Conservation (phyloP, 768 basidiomycete species). For the Tricholoma furcatifolium region DNA sequence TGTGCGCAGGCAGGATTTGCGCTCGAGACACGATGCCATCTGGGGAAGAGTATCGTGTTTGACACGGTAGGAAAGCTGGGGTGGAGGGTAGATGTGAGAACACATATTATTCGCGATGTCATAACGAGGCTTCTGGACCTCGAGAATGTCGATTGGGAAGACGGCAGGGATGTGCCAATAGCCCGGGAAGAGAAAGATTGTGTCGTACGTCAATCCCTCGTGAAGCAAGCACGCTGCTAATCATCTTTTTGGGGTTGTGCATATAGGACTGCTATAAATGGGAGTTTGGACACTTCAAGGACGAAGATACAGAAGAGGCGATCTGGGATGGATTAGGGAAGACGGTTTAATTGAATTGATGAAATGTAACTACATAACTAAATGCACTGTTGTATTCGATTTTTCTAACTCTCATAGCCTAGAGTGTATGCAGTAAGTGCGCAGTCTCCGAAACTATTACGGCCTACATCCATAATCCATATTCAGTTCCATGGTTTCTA, state of each 20-base stretch:
- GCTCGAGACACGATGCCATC: slow-evolving; percentile 83
- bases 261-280: slow-evolving; percentile 15
- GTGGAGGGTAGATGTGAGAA: slow-evolving; percentile 81
- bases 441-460: too few relatives aligned
- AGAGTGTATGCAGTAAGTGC: too few relatives aligned
- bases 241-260: background rate
- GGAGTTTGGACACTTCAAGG: slow-evolving; percentile 15
- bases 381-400: too few relatives aligned
- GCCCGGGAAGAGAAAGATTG: slow-evolving; percentile 15
- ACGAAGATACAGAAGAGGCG: background rate
- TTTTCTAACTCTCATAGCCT: too few relatives aligned
- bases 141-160: slow-evolving; percentile 52
- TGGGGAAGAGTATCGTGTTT: slow-evolving; percentile 85
- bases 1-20: slow-evolving; percentile 89
- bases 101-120: slow-evolving; percentile 69
- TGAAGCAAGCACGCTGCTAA: too few relatives aligned
- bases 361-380: too few relatives aligned
- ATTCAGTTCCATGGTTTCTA: too few relatives aligned
- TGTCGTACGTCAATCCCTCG: slow-evolving; percentile 4
- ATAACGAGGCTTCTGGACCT: slow-evolving; percentile 60
- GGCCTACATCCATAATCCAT: too few relatives aligned
- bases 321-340: too few relatives aligned
- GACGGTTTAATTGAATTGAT: too few relatives aligned
- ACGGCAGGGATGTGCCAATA: slow-evolving; percentile 35
- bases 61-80: slow-evolving; percentile 81